Evolutionary conservation across 2,329 filamentous ascomycete species (phyloP), one percentile per base, ranked within the genome.

Genomic region (Botrytis byssoidea): DNA sequence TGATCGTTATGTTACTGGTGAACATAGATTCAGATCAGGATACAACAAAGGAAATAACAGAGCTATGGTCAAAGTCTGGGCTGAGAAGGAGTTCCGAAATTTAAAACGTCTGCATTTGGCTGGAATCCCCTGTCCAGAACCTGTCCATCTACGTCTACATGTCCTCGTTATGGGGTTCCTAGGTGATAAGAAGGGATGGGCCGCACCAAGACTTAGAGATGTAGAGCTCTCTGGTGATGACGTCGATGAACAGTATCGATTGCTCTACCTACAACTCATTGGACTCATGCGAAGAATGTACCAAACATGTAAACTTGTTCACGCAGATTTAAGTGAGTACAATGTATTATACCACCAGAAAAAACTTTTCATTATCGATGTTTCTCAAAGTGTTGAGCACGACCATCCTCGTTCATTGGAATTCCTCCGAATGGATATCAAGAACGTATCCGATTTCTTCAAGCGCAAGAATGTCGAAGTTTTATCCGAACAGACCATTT

Each of bases 41-140:
- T 96, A 95, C 81, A 96, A 95, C 84, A 98, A 98, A 86, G 92
- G 92, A 77, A 97, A 94, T 84, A 97, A 94, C 84, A 90, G 95
- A 67, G 94, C 95, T 78, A 98, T 98, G 95, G 95, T 99, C 78
- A 97, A 97, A 83, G 87, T 98, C 37, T 99, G 96, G 96, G 97
- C 97, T 0, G 95, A 99, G 84, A 99, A 99, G 84, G 96, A 99
- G 84, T 97, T 97, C 85, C 90, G 96, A 60, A 99, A 99, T 83
- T 83, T 99, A 80, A 91, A 94, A 77, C 88, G 96, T 73, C 91
- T 99, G 75, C 86, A 97, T 82, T 85, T 89, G 9, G 92, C 95
- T 12, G 93, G 93, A 12, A 97, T 99, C 72, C 92, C 94, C 9
- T 97, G 93, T 78, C 96, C 96, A 0, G 93, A 97, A 81, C 95